Conservation (phyloP, 2,329 filamentous ascomycete species). For the Rutstroemia sp. region DNA sequence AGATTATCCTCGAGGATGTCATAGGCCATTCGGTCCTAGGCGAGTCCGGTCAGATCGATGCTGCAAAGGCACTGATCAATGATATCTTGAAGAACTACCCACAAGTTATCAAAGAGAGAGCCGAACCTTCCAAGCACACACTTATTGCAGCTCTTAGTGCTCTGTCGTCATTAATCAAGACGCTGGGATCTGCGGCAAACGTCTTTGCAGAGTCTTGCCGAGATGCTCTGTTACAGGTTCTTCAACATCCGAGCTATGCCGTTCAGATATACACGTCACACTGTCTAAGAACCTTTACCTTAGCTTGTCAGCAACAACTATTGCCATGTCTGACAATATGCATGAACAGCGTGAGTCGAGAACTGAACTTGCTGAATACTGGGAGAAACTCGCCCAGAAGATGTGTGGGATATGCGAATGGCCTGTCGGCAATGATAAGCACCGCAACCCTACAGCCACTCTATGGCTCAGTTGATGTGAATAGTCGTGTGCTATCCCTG, state of each 20-base stretch:
- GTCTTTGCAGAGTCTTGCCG: slow-evolving; percentile 74
- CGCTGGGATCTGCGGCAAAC: slow-evolving; percentile 75
- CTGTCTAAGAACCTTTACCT: slow-evolving; percentile 78
- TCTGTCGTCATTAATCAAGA: slow-evolving; percentile 68
- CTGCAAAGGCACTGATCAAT: slow-evolving; percentile 76
- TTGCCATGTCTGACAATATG: slow-evolving; percentile 88
- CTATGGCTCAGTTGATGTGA: slow-evolving; percentile 92
- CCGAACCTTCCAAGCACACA: slow-evolving; percentile 82
- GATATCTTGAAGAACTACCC: slow-evolving; percentile 91
- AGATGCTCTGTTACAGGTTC: slow-evolving; percentile 79
- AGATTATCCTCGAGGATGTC: slow-evolving; percentile 75
- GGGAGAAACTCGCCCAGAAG: slow-evolving; percentile 72
- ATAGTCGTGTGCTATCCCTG: slow-evolving; percentile 83
- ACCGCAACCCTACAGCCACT: slow-evolving; percentile 82
- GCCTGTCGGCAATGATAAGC: slow-evolving; percentile 82
- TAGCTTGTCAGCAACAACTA: slow-evolving; percentile 88
- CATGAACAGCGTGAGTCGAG: slow-evolving; percentile 88
- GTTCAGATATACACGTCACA: slow-evolving; percentile 87
- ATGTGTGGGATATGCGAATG: slow-evolving; percentile 87
- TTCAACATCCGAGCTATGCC: slow-evolving; percentile 92
- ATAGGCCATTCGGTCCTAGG: slow-evolving; percentile 76
- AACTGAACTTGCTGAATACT: slow-evolving; percentile 69
- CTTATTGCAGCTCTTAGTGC: slow-evolving; percentile 74
- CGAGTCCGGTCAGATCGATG: slow-evolving; percentile 80
- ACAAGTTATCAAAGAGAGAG: slow-evolving; percentile 75